Evolutionary conservation across 2,329 filamentous ascomycete species (phyloP), one percentile per base, ranked within the genome.

Genomic region (Chaetomium strumarium): DNA sequence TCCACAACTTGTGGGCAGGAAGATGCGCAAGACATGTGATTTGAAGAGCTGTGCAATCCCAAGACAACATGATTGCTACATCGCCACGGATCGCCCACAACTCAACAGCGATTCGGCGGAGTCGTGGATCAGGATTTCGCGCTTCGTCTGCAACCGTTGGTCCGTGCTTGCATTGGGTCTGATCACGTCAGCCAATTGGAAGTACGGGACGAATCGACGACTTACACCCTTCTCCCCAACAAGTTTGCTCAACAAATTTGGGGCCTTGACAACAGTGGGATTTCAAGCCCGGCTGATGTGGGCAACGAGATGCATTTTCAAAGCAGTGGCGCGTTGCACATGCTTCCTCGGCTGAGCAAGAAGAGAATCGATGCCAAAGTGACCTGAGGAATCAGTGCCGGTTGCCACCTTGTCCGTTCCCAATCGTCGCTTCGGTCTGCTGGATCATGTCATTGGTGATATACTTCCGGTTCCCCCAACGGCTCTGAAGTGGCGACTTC

Each of bases 161-260:
- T 14, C 31, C 19, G 31, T 17, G 30, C 38, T n/a, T 37, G 34
- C 34, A 37, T n/a, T n/a, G 34, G 14, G 5, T n/a, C 14, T 13
- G 16, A 3, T 14, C 7, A 14, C 33, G 1, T 7, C 19, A 46
- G 34, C 56, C 56, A 58, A 58, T 58, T 53, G 55, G 39, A 17
- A 17, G 1, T 12, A 2, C 7, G 1, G 8, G 19, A 30, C 29
- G 33, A 14, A 24, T 37, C 40, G 43, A 52, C 51, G 44, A 48
- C 48, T 48, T 47, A 37, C 45, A 19, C 38, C 49, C 38, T 30
- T 50, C 44, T 53, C 58, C 61, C 61, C 60, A 62, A 62, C 60
- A 59, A 59, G 13, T 62, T 60, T 62, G 51, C 60, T 62, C 60
- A 62, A 62, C 60, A 62, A 60, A 59, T 49, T 53, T 46, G 41